Evolutionary conservation across 805 yeast genomes (phyloP).

Genomic region (Candida jianshihensis): DNA sequence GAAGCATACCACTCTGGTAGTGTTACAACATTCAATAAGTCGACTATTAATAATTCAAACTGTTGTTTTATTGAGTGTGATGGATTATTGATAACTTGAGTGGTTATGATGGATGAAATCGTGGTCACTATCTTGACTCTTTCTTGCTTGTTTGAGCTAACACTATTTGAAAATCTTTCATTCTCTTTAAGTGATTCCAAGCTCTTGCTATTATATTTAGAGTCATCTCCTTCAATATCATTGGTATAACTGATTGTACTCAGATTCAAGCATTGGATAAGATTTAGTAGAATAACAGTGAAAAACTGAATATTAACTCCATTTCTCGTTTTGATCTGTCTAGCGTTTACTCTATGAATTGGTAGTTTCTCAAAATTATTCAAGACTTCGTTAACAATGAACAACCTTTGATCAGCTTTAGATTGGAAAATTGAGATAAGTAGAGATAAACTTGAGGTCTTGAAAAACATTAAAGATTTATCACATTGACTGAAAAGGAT

Average conservation of each 20-base stretch:
- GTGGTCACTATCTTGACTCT: conserved; percentile 4
- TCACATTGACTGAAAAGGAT: conserved; percentile 29
- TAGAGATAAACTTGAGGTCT: conserved; percentile 12
- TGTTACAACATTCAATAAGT: conserved; percentile 41
- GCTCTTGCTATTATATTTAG: conserved; percentile 7
- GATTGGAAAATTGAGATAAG: conserved; percentile 20
- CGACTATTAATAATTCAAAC: conserved; percentile 51
- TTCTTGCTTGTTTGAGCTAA: conserved; percentile 2
- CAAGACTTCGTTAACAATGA: conserved; percentile 55
- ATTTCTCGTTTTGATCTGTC: conserved; percentile 35
- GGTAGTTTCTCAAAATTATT: conserved; percentile 45
- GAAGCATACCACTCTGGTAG: conserved; percentile 60
- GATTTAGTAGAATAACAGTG: conserved; percentile 36
- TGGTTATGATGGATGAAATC: conserved; percentile 13
- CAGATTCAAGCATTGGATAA: conserved; percentile 34
- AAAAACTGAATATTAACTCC: conserved; percentile 45
- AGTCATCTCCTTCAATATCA: conserved; percentile 5
- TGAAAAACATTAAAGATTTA: conserved; percentile 14
- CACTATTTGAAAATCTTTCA: conserved; percentile 2
- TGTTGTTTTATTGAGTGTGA: conserved; percentile 27
- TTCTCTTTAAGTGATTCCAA: conserved; percentile 11
- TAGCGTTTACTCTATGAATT: conserved; percentile 33
- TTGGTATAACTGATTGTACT: conserved; percentile 10
- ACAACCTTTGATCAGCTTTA: conserved; percentile 45
- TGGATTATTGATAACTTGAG: conserved; percentile 25